These are phyloP conservation scores for Trichophyton rubrum DNA, from an alignment of 2,329 filamentous ascomycete genomes.

Conservation along the genomic window DNA sequence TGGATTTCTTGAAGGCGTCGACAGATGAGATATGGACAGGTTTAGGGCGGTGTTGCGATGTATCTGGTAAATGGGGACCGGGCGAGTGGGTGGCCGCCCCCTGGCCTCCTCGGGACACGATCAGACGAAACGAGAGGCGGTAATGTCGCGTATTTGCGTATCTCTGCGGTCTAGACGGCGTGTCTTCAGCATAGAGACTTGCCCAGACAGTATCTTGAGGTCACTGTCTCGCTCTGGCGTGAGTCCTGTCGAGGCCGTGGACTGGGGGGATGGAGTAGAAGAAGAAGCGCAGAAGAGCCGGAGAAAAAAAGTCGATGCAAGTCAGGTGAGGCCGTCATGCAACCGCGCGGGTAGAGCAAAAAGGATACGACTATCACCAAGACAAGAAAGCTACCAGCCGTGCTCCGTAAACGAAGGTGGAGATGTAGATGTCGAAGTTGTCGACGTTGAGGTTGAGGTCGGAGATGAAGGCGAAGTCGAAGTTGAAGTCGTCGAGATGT, in stretches of 20 bases:
- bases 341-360: background rate
- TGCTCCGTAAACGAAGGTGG: background rate
- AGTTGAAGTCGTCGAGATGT: background rate
- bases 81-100: background rate
- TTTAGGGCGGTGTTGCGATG: background rate
- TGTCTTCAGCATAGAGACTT: background rate
- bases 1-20: no score
- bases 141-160: background rate
- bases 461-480: background rate
- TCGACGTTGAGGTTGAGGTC: background rate
- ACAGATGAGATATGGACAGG: background rate
- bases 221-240: background rate
- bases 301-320: background rate
- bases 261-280: background rate
- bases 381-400: background rate
- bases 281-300: background rate
- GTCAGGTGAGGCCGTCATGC: background rate
- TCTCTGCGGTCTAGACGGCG: background rate
- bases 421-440: background rate
- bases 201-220: background rate
- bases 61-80: background rate
- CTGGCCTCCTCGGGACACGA: background rate
- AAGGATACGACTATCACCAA: background rate
- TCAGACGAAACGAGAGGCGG: background rate
- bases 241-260: background rate